Base-by-base conservation (phyloP, 192 early-diverging fungal species). In the Rhizoclosmatium sp. region DNA sequence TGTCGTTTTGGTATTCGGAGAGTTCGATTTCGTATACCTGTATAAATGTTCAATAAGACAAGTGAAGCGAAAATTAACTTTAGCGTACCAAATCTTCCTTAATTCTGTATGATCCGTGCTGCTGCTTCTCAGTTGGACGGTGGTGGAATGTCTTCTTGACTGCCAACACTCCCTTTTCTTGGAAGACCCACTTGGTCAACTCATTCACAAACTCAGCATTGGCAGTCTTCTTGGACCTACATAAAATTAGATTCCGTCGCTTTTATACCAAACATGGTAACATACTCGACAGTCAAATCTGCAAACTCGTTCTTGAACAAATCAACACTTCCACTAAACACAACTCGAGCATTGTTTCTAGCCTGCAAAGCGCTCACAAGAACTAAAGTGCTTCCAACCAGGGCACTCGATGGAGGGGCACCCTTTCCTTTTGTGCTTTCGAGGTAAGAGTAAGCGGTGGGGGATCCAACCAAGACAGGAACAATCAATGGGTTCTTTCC, bases 331-430 rank as follows among this genome's bases (percentile, higher is more conserved):
- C 97, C 98, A 14, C 89, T 82, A 79, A 99, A 90, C 2, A 91
- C 91, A 14, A 96, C 92, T 23, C 98, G 85, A 3, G 96, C 95
- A 78, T 95, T 96, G 82, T 93, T 92, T 59, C 93, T 85, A 3
- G 98, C 90, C 87, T 99, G 97, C 83, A 97, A 87, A 31, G 92
- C 90, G 45, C 92, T 91, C 31, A 96, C 95, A 40, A 98, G 85
- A 3, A 87, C 91, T 44, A 96, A 76, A 1, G 89, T 69, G 45
- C 79, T 80, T 39, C 94, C 96, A 3, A 88, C 79, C 39, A 93
- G 46, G 7, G 85, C 75, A 41, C 83, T 82, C 47, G 78, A 68
- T 21, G 85, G 80, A 31, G 62, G 69, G 23, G 87, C 84, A 21
- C 81, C 81, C 62, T 85, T 82, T 21, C 75, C 75, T 23, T 75